These are phyloP conservation scores for Acacia melanoxylon DNA, from an alignment of 306 rosid species.

Conservation along the genomic window DNA sequence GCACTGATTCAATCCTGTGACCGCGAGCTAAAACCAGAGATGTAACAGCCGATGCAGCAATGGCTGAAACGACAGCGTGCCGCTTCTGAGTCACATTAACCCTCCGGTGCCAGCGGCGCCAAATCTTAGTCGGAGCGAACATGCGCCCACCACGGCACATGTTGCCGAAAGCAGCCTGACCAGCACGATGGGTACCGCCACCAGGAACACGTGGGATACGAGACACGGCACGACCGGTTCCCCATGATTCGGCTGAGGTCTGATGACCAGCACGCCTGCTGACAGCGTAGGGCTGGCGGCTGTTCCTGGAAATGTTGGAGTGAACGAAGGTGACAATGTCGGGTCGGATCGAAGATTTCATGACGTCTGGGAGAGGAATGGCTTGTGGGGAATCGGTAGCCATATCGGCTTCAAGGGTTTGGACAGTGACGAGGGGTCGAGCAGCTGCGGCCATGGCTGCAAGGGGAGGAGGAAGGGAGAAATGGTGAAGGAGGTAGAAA, in stretches of 20 bases:
- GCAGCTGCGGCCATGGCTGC: constrained; percentile 47
- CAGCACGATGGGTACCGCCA: constrained; percentile 71
- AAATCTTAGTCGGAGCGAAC: constrained; percentile 77
- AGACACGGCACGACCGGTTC: constrained; percentile 64
- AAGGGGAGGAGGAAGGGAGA: background rate
- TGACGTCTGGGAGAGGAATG: constrained; percentile 47
- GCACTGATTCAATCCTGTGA: constrained; percentile 54
- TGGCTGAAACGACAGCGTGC: constrained; percentile 61
- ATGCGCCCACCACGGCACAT: constrained; percentile 76
- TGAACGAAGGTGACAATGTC: constrained; percentile 56
- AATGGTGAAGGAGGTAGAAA: background rate
- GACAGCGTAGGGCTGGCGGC: constrained; percentile 61
- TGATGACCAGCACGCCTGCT: constrained; percentile 55
- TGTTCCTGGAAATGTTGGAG: constrained; percentile 53
- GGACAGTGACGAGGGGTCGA: constrained; percentile 59
- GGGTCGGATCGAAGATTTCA: constrained; percentile 54
- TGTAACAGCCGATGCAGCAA: constrained; percentile 62
- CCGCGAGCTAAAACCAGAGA: constrained; percentile 62
- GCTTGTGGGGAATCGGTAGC: constrained; percentile 41
- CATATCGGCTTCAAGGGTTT: constrained; percentile 56
- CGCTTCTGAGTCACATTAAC: constrained; percentile 65
- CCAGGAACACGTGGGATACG: constrained; percentile 73
- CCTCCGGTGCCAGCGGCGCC: constrained; percentile 77
- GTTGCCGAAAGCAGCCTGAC: constrained; percentile 70
- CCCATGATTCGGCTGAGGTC: constrained; percentile 72